Evolutionary conservation across 2,329 filamentous ascomycete genomes (phyloP).

Genomic region (Didymella arachidicola): DNA sequence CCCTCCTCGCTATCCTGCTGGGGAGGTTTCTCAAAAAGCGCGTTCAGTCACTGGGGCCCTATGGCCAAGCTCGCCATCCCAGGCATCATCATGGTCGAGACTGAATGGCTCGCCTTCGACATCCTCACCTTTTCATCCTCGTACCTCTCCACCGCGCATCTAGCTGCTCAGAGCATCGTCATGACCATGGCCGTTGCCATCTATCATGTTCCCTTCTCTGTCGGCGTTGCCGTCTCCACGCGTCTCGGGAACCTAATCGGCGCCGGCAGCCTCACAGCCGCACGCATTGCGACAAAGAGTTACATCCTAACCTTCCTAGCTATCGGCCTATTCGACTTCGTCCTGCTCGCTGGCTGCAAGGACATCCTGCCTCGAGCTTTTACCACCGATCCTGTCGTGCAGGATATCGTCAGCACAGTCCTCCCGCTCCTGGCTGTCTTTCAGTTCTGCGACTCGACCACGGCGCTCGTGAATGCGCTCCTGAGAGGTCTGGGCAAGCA

Average conservation of each 20-base stretch:
- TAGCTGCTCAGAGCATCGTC: conserved; percentile 75
- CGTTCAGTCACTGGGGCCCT: conserved; percentile 76
- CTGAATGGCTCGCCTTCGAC: conserved; percentile 56
- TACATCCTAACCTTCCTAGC: conserved; percentile 46
- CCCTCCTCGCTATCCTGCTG: conserved; percentile 61
- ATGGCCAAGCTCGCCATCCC: conserved; percentile 91
- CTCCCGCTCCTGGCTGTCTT: conserved; percentile 50
- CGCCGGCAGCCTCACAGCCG: conserved; percentile 44
- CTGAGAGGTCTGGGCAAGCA: conserved; percentile 51
- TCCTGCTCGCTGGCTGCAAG: conserved; percentile 40
- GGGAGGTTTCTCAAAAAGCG: conserved; percentile 75
- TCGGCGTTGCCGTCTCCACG: conserved; percentile 51
- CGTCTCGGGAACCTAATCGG: conserved; percentile 52
- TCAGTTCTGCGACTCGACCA: conserved; percentile 50
- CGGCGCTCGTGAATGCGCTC: conserved; percentile 49
- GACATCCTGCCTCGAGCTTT: conserved; percentile 47
- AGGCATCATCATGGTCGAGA: conserved; percentile 91
- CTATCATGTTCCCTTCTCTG: conserved; percentile 53
- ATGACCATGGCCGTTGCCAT: conserved; percentile 49
- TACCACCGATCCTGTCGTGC: conserved; percentile 47
- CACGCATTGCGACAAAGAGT: conserved; percentile 44
- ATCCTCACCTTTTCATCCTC: conserved; percentile 74
- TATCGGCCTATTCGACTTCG: conserved; percentile 48
- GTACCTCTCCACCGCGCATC: conserved; percentile 78
- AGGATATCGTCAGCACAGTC: conserved; percentile 42